Percentiles rank a stretch among this genome's conserved stretches.
Conservation (phyloP, 2,329 filamentous ascomycete species). For the Ascochyta lentis region DNA sequence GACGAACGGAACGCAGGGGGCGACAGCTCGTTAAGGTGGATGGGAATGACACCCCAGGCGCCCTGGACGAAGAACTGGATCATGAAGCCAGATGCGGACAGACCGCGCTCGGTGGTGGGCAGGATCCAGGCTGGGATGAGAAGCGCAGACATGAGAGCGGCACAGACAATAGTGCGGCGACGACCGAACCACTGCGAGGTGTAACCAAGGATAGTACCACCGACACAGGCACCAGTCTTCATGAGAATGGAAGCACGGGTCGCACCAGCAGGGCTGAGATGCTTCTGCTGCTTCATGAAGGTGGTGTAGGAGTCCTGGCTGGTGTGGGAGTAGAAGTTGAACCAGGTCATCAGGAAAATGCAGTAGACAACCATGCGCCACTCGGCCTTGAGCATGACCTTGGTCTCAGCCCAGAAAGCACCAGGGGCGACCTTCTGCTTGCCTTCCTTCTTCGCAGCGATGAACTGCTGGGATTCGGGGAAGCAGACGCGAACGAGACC, state of each 20-base stretch:
- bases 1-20: constrained; percentile 73
- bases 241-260: constrained; percentile 80
- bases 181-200: constrained; percentile 77
- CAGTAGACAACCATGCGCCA: constrained; percentile 83
- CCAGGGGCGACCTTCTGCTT: constrained; percentile 55
- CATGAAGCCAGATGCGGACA: constrained; percentile 71
- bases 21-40: constrained; percentile 77
- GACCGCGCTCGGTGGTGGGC: constrained; percentile 63
- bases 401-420: constrained; percentile 73
- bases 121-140: constrained; percentile 76
- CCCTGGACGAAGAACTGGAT: constrained; percentile 64
- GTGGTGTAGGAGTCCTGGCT: constrained; percentile 84
- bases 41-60: constrained; percentile 57
- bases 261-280: constrained; percentile 67
- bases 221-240: constrained; percentile 78
- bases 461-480: constrained; percentile 77
- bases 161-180: constrained; percentile 69
- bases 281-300: constrained; percentile 77
- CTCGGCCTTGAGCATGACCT: constrained; percentile 70
- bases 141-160: constrained; percentile 65
- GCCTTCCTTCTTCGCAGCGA: constrained; percentile 69
- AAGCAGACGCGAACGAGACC: constrained; percentile 72
- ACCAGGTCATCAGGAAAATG: constrained; percentile 77
- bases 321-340: constrained; percentile 72
- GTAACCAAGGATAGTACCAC: constrained; percentile 76